Percentiles rank a stretch among this genome's conserved stretches.
Conservation (phyloP, 1,139 yeast species). For the Maudiozyma humilis region DNA sequence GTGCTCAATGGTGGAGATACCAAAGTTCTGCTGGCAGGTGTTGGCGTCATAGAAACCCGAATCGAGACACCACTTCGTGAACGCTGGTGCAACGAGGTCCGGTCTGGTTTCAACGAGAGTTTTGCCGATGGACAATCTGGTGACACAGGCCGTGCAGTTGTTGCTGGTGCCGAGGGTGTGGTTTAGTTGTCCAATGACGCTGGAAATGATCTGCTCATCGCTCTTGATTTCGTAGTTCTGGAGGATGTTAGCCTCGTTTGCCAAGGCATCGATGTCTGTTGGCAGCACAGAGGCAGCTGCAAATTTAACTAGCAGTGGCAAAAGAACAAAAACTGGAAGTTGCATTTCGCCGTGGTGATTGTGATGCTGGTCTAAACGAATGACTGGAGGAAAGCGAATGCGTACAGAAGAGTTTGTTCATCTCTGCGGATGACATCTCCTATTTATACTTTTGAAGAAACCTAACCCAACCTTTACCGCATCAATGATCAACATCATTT, state of each 20-base stretch:
- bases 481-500: no score
- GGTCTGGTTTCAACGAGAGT: constrained; percentile 1
- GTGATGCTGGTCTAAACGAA: no score
- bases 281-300: no score
- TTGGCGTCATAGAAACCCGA: not conserved
- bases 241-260: not conserved
- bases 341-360: no score
- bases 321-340: no score
- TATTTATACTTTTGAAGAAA: no score
- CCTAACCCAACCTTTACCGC: no score
- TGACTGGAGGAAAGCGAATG: no score
- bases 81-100: constrained; percentile 1
- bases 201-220: not conserved
- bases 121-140: not conserved
- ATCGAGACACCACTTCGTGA: constrained; percentile 1
- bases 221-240: not conserved
- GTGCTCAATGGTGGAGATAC: not conserved
- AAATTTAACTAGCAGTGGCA: no score
- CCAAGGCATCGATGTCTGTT: not conserved
- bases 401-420: no score
- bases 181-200: not conserved
- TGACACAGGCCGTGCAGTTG: not conserved
- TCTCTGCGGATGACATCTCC: no score
- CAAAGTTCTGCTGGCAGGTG: not conserved
- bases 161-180: not conserved